phyloP scores from a whole-genome alignment of 805 yeast genomes.

The Kockiozyma suomiensis region DNA sequence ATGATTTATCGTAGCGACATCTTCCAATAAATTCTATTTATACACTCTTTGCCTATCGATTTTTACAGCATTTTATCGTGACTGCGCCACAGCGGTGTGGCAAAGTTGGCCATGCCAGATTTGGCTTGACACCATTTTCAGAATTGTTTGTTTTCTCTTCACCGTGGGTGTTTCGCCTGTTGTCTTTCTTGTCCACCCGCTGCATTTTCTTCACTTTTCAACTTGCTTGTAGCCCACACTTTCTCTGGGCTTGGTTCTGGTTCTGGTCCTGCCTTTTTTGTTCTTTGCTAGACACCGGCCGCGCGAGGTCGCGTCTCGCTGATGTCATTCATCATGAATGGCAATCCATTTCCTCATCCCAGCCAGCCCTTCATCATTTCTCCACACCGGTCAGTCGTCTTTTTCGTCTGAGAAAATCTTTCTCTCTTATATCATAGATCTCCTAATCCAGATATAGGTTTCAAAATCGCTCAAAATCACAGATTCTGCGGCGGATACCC shows the following conservation, averaged over 20 bases:
- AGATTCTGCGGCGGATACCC: conserved; percentile 15
- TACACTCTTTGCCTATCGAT: no score
- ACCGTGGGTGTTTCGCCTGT: background rate
- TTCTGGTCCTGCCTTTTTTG: background rate
- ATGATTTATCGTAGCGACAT: no score
- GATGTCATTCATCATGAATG: conserved; percentile 24
- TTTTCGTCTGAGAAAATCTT: background rate
- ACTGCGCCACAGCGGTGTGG: background rate
- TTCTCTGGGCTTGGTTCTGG: background rate
- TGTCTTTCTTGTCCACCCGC: background rate
- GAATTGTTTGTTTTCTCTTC: background rate
- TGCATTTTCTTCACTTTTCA: background rate
- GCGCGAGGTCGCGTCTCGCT: background rate
- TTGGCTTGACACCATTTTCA: background rate
- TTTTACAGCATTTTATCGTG: no score
- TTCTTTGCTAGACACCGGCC: conserved; percentile 3
- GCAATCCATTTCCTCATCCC: conserved; percentile 25
- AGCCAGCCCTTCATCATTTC: conserved; percentile 34
- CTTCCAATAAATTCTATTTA: no score
- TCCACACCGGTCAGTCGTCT: conserved; percentile 30
- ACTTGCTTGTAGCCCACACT: no score
- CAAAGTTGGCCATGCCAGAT: background rate
- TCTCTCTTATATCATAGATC: background rate
- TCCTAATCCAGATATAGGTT: conserved; percentile 16
- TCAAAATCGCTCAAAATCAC: conserved; percentile 23